Percentiles rank a stretch among this genome's conserved stretches.
These are phyloP conservation scores for Fonsecaea pedrosoi DNA, from an alignment of 2,329 filamentous ascomycete species.

Conservation along the genomic window DNA sequence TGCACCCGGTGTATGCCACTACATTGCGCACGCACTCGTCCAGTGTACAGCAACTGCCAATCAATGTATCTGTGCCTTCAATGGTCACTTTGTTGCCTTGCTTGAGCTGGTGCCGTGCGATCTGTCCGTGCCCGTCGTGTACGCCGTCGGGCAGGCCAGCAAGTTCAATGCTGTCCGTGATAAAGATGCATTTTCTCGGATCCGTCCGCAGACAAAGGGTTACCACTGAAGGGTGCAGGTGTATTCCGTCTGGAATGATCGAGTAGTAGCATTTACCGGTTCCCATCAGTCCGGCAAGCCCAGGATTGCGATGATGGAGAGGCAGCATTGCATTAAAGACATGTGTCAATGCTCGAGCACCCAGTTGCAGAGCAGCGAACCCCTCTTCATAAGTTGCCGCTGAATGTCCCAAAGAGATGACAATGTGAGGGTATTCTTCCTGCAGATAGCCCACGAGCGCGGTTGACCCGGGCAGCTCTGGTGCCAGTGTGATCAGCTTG, in stretches of 20 bases:
- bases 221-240: slow-evolving; percentile 59
- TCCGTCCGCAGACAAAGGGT: slow-evolving; percentile 57
- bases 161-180: slow-evolving; percentile 63
- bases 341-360: slow-evolving; percentile 61
- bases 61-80: slow-evolving; percentile 60
- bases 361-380: slow-evolving; percentile 53
- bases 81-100: slow-evolving; percentile 58
- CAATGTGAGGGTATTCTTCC: slow-evolving; percentile 47
- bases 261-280: slow-evolving; percentile 55
- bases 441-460: slow-evolving; percentile 53
- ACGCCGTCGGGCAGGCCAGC: slow-evolving; percentile 59
- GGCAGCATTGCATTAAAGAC: slow-evolving; percentile 63
- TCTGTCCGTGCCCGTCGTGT: slow-evolving; percentile 61
- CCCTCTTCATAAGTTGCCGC: slow-evolving; percentile 58
- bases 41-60: slow-evolving; percentile 60
- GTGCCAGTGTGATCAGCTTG: slow-evolving; percentile 61
- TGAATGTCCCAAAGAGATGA: slow-evolving; percentile 59
- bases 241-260: slow-evolving; percentile 62
- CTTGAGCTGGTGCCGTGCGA: slow-evolving; percentile 58
- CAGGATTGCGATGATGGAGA: slow-evolving; percentile 59
- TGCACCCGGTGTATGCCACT: slow-evolving; percentile 53
- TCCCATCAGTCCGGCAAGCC: slow-evolving; percentile 55
- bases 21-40: slow-evolving; percentile 59
- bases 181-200: slow-evolving; percentile 57
- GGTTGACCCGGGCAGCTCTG: slow-evolving; percentile 55